Evolutionary conservation across 1,139 yeast genomes (phyloP).

Genomic region (Arxiozyma heterogenica): DNA sequence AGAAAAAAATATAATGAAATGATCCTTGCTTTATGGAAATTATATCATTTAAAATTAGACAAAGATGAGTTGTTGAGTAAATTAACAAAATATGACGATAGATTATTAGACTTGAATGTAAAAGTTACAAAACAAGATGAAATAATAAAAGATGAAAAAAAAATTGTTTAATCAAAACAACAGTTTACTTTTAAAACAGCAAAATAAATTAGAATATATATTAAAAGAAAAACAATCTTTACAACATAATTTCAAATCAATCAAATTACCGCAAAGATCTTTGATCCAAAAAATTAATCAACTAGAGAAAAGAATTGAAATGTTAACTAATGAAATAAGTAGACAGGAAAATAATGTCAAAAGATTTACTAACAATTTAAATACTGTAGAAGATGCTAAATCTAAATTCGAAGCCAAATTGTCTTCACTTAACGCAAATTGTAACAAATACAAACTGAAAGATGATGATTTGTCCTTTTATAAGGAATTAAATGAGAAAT

Average conservation of each 20-base stretch:
- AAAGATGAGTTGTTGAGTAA: constrained; percentile 31
- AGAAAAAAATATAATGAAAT: constrained; percentile 43
- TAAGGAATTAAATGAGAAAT: constrained; percentile 48
- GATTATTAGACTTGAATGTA: constrained; percentile 26
- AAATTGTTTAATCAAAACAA: constrained; percentile 29
- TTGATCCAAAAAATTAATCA: constrained; percentile 37
- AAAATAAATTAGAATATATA: constrained; percentile 35
- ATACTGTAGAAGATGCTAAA: constrained; percentile 39
- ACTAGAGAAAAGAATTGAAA: constrained; percentile 44
- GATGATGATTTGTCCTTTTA: constrained; percentile 52
- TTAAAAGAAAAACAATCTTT: constrained; percentile 41
- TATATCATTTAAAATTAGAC: constrained; percentile 55
- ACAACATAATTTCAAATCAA: constrained; percentile 49
- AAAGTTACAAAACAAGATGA: constrained; percentile 31
- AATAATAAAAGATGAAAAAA: constrained; percentile 27
- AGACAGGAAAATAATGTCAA: constrained; percentile 43
- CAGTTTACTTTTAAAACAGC: constrained; percentile 40
- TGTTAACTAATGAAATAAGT: constrained; percentile 43
- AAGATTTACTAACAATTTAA: constrained; percentile 41
- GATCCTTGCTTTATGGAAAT: constrained; percentile 50
- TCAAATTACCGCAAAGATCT: constrained; percentile 36
- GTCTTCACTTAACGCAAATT: constrained; percentile 23
- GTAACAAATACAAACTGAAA: constrained; percentile 35
- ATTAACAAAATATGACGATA: constrained; percentile 27
- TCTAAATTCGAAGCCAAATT: constrained; percentile 39